Base-by-base conservation (phyloP, 768 basidiomycete species). In the Psilocybe azurescens region DNA sequence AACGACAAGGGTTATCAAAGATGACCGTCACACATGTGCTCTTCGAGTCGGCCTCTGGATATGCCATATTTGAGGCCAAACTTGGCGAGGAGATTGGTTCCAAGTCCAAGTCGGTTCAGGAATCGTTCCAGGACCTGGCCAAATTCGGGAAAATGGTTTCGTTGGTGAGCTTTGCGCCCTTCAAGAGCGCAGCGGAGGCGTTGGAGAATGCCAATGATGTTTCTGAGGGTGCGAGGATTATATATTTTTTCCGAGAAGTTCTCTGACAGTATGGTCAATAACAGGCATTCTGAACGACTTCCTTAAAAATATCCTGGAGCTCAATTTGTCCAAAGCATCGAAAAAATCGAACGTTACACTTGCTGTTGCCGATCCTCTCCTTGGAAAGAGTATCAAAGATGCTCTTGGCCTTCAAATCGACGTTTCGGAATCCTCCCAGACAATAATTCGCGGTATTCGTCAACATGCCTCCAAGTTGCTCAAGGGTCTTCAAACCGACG, bases 131-230 rank as follows among this genome's bases (percentile, higher is more conserved):
- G 66, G 94, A 98, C 77, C 81, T 95, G 67, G 79, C 86, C 67
- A 95, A 92, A 76, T 98, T 99, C 75, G 82, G 86, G 61, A 95
- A 94, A 81, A 95, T 97, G 91, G 93, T 97, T 64, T 82, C 89
- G 69, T 78, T 98, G 72, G 74, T 91, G 75, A 95, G 93, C 74
- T 99, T 98, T 81, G 85, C 89, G 58, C 96, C 97, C 0, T 99
- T 97, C 83, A 94, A 93, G 76, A 95, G 82, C 62, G 94, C 95
- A 24, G 95, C 93, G 0, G 89, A 96, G 73, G 95, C 95, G 36
- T 81, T 99, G 67, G 95, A 98, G 79, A 98, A 97, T 68, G 90
- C 90, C 55, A 98, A 98, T 73, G 97, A 98, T 77, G 76, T 99
- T 14, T 97, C 96, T 9, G 96, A 98, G 83, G 95, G 97, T 95